phyloP scores from a whole-genome alignment of 2,329 filamentous ascomycete species.

The Phaeophleospora eucalypticola region DNA sequence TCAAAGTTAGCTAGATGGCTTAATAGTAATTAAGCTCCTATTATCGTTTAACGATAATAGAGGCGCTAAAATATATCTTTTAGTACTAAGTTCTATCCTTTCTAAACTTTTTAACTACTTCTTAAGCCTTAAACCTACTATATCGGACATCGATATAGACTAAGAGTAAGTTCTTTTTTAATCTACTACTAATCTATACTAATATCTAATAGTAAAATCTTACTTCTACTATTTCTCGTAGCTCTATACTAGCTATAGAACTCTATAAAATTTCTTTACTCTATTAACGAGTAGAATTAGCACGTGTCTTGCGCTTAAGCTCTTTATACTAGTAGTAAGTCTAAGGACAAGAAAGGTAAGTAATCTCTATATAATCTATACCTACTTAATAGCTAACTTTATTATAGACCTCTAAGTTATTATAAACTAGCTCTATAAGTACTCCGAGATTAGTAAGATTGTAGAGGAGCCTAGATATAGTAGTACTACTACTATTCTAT shows the following conservation, averaged over 20 bases:
- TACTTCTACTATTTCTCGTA: neutral
- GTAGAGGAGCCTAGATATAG: neutral
- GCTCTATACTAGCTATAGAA: neutral
- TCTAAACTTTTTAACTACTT: neutral
- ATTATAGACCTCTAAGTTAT: neutral
- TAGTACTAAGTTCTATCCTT: neutral
- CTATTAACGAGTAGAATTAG: neutral
- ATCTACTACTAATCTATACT: neutral
- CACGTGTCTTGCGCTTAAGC: neutral
- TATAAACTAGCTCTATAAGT: neutral
- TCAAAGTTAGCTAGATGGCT: neutral
- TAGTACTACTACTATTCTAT: neutral
- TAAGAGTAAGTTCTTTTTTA: neutral
- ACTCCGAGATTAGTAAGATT: neutral
- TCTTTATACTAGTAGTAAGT: neutral
- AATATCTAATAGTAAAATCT: neutral
- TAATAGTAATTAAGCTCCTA: neutral
- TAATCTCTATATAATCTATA: neutral
- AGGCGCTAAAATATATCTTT: neutral
- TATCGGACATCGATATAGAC: neutral
- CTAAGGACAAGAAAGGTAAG: neutral
- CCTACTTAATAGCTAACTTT: neutral
- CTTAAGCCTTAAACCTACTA: neutral
- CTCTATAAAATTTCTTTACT: neutral
- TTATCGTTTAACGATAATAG: neutral